Conservation (phyloP, 805 yeast genomes). For the Wickerhamiella dianesei region DNA sequence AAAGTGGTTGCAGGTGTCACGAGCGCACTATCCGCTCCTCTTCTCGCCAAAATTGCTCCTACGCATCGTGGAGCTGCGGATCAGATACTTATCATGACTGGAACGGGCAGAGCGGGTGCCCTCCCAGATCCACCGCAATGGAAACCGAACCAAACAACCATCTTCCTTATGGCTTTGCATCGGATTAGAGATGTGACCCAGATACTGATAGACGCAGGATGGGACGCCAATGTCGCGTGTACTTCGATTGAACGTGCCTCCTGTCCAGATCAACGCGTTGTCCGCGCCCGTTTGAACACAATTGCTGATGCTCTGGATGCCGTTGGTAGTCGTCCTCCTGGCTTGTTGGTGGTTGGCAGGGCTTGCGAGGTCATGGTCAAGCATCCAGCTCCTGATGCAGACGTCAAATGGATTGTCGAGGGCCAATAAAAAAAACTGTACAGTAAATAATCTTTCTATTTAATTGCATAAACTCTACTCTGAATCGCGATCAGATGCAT, state of each 20-base stretch:
- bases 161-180: slow-evolving; percentile 83
- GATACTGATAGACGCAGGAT: slow-evolving; percentile 38
- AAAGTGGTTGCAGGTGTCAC: slow-evolving; percentile 76
- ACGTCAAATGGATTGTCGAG: slow-evolving; percentile 34
- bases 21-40: slow-evolving; percentile 80
- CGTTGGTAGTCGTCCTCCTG: slow-evolving; percentile 86
- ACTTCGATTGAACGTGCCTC: slow-evolving; percentile 84
- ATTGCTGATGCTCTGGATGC: slow-evolving; percentile 61
- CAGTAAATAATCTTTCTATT: neutral
- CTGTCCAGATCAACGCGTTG: slow-evolving; percentile 82
- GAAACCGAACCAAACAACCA: slow-evolving; percentile 60
- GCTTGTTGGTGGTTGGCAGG: slow-evolving; percentile 67
- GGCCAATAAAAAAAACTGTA: slow-evolving; percentile 30
- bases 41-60: slow-evolving; percentile 69
- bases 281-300: slow-evolving; percentile 54
- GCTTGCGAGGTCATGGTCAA: slow-evolving; percentile 47
- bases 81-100: slow-evolving; percentile 86
- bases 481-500: neutral
- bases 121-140: slow-evolving; percentile 67
- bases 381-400: slow-evolving; percentile 4
- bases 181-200: slow-evolving; percentile 33
- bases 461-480: neutral
- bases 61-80: slow-evolving; percentile 88
- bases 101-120: slow-evolving; percentile 81
- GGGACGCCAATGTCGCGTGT: slow-evolving; percentile 65